phyloP scores from a whole-genome alignment of 2,329 filamentous ascomycete species.

The Pseudogymnoascus verrucosus region DNA sequence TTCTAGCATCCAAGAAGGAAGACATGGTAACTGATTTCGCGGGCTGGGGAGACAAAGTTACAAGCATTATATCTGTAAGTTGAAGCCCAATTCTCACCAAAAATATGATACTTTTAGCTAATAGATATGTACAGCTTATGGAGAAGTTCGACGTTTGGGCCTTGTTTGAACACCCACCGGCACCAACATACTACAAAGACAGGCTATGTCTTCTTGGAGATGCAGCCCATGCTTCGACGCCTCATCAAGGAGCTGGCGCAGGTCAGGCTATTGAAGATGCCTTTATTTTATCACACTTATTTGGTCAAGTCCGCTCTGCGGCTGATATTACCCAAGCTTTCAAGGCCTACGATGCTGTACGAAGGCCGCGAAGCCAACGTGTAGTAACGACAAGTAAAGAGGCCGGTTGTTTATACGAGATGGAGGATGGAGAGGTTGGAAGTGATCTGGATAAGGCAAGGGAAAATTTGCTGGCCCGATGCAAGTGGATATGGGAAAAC shows the following conservation, averaged over 20 bases:
- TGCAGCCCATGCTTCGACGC: conserved; percentile 54
- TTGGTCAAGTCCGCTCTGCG: conserved; percentile 32
- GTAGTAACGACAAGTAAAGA: conserved; percentile 25
- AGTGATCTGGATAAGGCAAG: conserved; percentile 31
- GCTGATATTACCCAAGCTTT: conserved; percentile 38
- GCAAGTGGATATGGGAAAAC: conserved; percentile 31
- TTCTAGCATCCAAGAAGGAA: conserved; percentile 30
- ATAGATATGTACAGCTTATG: conserved; percentile 33
- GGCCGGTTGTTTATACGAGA: conserved; percentile 34
- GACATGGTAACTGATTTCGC: conserved; percentile 32
- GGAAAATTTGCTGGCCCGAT: conserved; percentile 28
- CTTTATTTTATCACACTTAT: conserved; percentile 36
- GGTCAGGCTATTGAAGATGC: conserved; percentile 50
- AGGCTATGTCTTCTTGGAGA: conserved; percentile 48
- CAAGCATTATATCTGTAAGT: conserved; percentile 26
- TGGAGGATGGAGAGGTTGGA: conserved; percentile 32
- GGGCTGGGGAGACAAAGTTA: conserved; percentile 31
- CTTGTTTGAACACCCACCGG: conserved; percentile 38
- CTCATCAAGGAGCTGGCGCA: conserved; percentile 51
- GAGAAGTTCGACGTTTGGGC: conserved; percentile 41
- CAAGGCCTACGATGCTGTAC: conserved; percentile 40
- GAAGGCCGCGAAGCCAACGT: conserved; percentile 31
- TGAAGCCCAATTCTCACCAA: not conserved
- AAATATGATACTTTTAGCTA: conserved; percentile 19
- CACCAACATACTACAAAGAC: conserved; percentile 34